phyloP scores from a whole-genome alignment of 345 rosid species.

The Limnanthes douglasii region DNA sequence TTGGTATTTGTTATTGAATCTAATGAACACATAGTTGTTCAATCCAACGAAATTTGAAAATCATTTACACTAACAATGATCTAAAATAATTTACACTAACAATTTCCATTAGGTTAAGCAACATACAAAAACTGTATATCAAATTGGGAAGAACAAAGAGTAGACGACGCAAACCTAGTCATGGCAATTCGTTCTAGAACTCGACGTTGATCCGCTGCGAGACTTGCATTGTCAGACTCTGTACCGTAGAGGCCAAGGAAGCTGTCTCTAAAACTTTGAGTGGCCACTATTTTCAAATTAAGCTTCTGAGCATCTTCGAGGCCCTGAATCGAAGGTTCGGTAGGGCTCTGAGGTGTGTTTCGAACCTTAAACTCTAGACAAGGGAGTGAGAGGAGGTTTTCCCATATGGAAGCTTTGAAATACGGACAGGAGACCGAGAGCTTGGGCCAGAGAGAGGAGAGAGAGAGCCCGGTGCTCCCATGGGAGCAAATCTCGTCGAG shows the following conservation, averaged over 20 bases:
- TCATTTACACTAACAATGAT: no score
- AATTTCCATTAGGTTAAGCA: no score
- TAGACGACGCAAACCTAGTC: slow-evolving; percentile 32
- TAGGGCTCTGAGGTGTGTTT: slow-evolving; percentile 11
- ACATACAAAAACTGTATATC: no score
- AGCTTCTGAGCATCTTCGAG: slow-evolving; percentile 37
- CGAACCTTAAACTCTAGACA: slow-evolving; percentile 28
- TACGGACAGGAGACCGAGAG: slow-evolving; percentile 13
- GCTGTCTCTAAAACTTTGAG: slow-evolving; percentile 42
- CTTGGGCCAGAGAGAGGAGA: no score
- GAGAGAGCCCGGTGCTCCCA: no score
- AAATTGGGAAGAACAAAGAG: no score
- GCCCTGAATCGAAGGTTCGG: slow-evolving; percentile 25
- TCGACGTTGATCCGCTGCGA: slow-evolving; percentile 32
- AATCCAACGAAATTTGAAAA: no score
- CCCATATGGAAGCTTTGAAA: slow-evolving; percentile 34
- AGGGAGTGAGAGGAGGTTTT: slow-evolving; percentile 34
- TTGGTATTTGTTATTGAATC: no score
- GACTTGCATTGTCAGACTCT: slow-evolving; percentile 13
- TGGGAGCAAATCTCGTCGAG: no score
- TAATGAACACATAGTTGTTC: no score
- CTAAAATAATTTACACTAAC: no score
- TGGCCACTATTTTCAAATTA: slow-evolving; percentile 30
- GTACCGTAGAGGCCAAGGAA: slow-evolving; percentile 54
- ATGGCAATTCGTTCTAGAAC: slow-evolving; percentile 48